Evolutionary conservation across 2,329 filamentous ascomycete genomes (phyloP).

Genomic region (Ceratocystis eucalypticola): DNA sequence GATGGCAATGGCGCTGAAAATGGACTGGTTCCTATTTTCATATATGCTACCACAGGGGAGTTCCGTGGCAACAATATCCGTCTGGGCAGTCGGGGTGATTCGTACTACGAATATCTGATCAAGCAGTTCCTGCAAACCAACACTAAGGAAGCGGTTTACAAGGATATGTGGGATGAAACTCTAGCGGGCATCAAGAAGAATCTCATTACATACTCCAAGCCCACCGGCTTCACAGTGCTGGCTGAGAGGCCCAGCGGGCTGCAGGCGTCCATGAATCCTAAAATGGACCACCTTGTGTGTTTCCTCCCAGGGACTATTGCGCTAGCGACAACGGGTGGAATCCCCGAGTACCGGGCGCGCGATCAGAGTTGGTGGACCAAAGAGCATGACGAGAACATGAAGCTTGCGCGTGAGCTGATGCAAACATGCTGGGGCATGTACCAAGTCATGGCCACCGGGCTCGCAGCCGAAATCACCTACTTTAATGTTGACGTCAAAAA

Average conservation of each 20-base stretch:
- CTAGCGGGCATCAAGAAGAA: conserved; percentile 79
- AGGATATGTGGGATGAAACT: conserved; percentile 84
- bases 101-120: conserved; percentile 97
- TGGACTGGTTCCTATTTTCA: conserved; percentile 82
- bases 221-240: conserved; percentile 72
- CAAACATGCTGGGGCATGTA: conserved; percentile 99
- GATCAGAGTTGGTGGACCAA: conserved; percentile 59
- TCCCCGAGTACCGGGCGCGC: conserved; percentile 60
- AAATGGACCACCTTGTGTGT: conserved; percentile 97
- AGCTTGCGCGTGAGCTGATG: conserved; percentile 76
- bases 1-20: conserved; percentile 68
- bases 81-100: conserved; percentile 85
- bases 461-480: conserved; percentile 90
- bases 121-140: conserved; percentile 96
- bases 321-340: conserved; percentile 67
- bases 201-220: conserved; percentile 74
- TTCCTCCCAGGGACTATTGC: conserved; percentile 96
- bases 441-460: conserved; percentile 71
- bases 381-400: conserved; percentile 74
- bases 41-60: conserved; percentile 62
- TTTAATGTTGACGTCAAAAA: conserved; percentile 53
- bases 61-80: conserved; percentile 81
- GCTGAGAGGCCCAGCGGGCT: conserved; percentile 73
- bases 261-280: conserved; percentile 51
- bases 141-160: conserved; percentile 70